A percentile compares a stretch with the other conserved stretches of the same genome.
These are phyloP conservation scores for Caloboletus inedulis DNA, from an alignment of 1,284 basidiomycete genomes.

Conservation along the genomic window DNA sequence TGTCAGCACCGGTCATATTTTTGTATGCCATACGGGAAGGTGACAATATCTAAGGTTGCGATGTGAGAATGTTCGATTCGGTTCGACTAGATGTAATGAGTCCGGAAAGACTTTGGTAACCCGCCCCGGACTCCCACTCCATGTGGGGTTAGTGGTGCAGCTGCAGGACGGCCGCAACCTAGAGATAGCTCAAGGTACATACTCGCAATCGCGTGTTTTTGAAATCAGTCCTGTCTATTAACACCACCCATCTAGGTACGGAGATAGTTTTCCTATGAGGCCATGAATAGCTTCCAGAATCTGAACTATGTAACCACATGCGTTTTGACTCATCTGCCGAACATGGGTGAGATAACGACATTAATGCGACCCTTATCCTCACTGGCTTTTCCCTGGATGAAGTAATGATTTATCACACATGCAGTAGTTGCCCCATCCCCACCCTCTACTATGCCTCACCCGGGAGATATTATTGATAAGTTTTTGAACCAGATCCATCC, in stretches of 20 bases:
- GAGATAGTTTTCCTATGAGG: background rate
- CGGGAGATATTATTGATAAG: conserved; percentile 6
- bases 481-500: background rate
- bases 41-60: background rate
- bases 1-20: background rate
- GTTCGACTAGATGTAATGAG: background rate
- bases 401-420: conserved; percentile 1
- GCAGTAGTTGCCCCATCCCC: background rate
- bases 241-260: background rate
- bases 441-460: conserved; percentile 14
- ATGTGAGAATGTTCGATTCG: background rate
- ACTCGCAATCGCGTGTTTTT: background rate
- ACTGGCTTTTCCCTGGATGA: background rate
- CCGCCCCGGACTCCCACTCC: background rate
- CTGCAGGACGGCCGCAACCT: too few relatives aligned
- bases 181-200: background rate
- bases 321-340: background rate
- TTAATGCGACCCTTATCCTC: background rate
- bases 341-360: background rate
- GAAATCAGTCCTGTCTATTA: too few relatives aligned
- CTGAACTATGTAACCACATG: background rate
- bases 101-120: background rate
- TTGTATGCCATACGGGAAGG: background rate
- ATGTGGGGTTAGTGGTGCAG: background rate
- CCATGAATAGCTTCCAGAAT: background rate